Percentiles rank a stretch among this genome's conserved stretches.
These are phyloP conservation scores for Coniochaeta sp. DNA, from an alignment of 2,329 filamentous ascomycete genomes.

Conservation along the genomic window DNA sequence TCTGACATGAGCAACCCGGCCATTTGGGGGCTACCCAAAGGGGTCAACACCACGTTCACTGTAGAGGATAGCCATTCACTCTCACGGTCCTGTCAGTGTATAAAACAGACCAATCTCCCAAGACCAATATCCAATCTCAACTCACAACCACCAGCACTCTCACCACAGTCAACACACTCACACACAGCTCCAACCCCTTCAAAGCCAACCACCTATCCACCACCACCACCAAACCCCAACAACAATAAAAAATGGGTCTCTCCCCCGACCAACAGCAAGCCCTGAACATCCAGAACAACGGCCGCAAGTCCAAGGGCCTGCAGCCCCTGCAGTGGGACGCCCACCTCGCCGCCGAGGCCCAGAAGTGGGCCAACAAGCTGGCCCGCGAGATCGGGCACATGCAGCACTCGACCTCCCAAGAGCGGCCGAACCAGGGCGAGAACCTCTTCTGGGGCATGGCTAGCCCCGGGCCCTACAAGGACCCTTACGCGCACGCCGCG, in stretches of 20 bases:
- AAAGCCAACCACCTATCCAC: no score
- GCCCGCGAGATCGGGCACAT: neutral
- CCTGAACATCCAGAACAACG: constrained; percentile 5
- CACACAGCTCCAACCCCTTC: no score
- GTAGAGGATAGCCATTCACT: no score
- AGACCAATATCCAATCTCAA: neutral
- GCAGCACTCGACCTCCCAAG: neutral
- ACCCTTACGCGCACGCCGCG: constrained; percentile 3
- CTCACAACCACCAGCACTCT: neutral
- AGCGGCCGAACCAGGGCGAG: constrained; percentile 5
- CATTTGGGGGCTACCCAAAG: no score
- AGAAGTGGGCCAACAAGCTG: constrained; percentile 4
- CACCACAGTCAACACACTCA: neutral
- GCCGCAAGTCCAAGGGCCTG: constrained; percentile 4
- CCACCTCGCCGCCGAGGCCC: constrained; percentile 3
- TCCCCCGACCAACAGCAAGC: constrained; percentile 3
- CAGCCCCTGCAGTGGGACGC: constrained; percentile 1
- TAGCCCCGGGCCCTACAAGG: neutral
- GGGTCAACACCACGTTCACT: no score
- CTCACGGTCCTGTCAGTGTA: neutral
- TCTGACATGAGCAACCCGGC: neutral
- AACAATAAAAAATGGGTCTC: neutral
- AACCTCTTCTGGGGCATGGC: constrained; percentile 5
- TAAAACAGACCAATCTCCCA: neutral
- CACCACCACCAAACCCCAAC: neutral